Base-by-base conservation (phyloP, 2,329 filamentous ascomycete species). In the Leptographium radiaticola region DNA sequence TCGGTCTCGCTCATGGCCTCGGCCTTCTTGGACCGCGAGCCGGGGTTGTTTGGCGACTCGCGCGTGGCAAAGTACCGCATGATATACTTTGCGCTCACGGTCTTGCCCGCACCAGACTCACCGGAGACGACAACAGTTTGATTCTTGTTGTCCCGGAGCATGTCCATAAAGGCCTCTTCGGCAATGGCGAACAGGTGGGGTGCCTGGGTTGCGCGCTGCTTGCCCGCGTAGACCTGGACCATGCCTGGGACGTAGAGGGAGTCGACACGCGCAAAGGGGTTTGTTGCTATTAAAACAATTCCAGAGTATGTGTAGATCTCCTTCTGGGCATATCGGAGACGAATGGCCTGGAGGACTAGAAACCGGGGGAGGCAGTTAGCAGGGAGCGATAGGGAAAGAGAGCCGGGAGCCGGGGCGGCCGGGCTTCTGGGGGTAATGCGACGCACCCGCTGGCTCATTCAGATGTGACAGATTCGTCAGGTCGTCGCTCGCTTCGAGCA, bases 301-400 rank as follows among this genome's bases (percentile, higher is more conserved):
- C 93, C 93, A 68, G 89, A 95, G 75, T 98, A 98, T 65, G 93
- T 98, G 76, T 98, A 98, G 65, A 98, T 98, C 70, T 98, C 93
- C 72, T 97, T 97, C 70, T 98, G 93, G 59, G 87, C 79, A 73
- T 98, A 98, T 68, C 93, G 88, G 66, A 98, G 80, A 67, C 90
- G 89, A 70, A 98, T 98, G 54, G 93, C 93, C 77, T 98, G 93
- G 59, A 98, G 75, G 57, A 98, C 94, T 95, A 34, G 31, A 45
- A 20, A 15, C 20, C 36, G 38, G 30, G 42, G 7, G 12, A 18
- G 16, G 18, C 34, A 15, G 47, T 49, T 30, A 38, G 40, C 40
- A 18, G 18, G 20, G 36, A 15, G n/a, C 18, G 47, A 31, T 12
- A 15, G 6, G 13, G 34, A 30, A 16, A 25, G 40, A 56, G 62